A percentile compares a stretch with the other conserved stretches of the same genome.
Conservation (phyloP, 805 yeast genomes). For the Starmerella sirachaensis region DNA sequence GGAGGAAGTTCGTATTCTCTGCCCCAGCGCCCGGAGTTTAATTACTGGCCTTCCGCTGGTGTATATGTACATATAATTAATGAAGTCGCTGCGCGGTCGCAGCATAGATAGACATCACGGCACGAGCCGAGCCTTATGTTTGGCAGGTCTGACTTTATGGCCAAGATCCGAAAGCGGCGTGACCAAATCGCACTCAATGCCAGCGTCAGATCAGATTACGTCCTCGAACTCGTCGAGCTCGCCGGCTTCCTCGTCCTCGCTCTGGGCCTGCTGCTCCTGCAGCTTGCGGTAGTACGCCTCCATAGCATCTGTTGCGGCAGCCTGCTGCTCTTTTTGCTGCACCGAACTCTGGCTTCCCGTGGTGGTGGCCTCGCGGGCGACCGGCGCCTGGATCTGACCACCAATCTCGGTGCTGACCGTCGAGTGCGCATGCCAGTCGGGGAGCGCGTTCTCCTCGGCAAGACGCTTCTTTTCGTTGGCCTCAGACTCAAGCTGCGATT, state of each 20-base stretch:
- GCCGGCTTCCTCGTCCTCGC: slow-evolving; percentile 20
- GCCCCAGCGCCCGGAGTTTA: no score
- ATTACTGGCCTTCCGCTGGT: no score
- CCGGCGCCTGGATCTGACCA: neutral
- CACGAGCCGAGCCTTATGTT: neutral
- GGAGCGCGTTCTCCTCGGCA: slow-evolving; percentile 84
- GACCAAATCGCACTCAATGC: no score
- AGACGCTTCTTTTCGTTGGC: slow-evolving; percentile 56
- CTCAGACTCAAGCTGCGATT: slow-evolving; percentile 53
- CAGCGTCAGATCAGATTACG: slow-evolving; percentile 16
- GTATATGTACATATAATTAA: no score
- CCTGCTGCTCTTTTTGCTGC: slow-evolving; percentile 5
- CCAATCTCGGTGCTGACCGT: slow-evolving; percentile 53
- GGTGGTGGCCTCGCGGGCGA: slow-evolving; percentile 1
- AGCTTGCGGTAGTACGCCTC: slow-evolving; percentile 24
- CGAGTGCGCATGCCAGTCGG: slow-evolving; percentile 89
- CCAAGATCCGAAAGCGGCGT: no score
- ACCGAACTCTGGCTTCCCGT: neutral
- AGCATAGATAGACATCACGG: no score
- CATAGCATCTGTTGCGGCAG: slow-evolving; percentile 21
- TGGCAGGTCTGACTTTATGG: no score
- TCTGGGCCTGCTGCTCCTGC: slow-evolving; percentile 18
- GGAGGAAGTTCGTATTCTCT: no score
- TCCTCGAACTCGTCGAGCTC: slow-evolving; percentile 25
- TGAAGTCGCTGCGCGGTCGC: no score